Evolutionary conservation across 169 alveolate species (phyloP).

Genomic region (Cryptosporidium meleagridis): DNA sequence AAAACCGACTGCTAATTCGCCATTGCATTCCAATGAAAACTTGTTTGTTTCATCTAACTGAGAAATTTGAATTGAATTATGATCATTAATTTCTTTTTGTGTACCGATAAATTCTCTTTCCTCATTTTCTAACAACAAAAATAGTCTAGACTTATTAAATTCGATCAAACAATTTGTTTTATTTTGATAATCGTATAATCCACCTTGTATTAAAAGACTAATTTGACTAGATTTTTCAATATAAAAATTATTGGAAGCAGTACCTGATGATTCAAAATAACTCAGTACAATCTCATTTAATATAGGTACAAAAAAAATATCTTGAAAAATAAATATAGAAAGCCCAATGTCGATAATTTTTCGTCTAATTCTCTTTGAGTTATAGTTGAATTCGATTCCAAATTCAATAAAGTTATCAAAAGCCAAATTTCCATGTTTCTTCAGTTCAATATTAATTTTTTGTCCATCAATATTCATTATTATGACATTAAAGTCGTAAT

Average conservation of each 20-base stretch:
- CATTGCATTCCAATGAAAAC: slow-evolving; percentile 17
- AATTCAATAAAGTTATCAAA: slow-evolving; percentile 20
- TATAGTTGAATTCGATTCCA: slow-evolving; percentile 16
- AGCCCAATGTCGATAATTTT: not conserved
- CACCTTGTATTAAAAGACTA: slow-evolving; percentile 12
- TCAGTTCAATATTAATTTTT: slow-evolving; percentile 2
- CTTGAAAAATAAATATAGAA: slow-evolving; percentile 13
- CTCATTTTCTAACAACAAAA: not conserved
- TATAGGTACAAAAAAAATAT: slow-evolving; percentile 17
- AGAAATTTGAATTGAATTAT: slow-evolving; percentile 1
- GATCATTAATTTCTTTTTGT: not conserved
- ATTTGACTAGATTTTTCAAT: slow-evolving; percentile 22
- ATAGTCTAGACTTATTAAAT: not conserved
- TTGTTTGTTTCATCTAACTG: not conserved
- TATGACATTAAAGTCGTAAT: slow-evolving; percentile 1
- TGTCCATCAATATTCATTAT: not conserved
- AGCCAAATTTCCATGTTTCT: slow-evolving; percentile 6
- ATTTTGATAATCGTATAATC: not conserved
- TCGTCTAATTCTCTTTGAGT: not conserved
- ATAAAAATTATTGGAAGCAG: not conserved
- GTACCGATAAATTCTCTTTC: not conserved
- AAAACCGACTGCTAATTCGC: not conserved
- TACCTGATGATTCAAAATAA: slow-evolving; percentile 4
- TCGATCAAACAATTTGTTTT: not conserved
- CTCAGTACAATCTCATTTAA: not conserved